Conservation (phyloP, 129 eudicot genomes). For the sunflower (Helianthus annuus) region DNA sequence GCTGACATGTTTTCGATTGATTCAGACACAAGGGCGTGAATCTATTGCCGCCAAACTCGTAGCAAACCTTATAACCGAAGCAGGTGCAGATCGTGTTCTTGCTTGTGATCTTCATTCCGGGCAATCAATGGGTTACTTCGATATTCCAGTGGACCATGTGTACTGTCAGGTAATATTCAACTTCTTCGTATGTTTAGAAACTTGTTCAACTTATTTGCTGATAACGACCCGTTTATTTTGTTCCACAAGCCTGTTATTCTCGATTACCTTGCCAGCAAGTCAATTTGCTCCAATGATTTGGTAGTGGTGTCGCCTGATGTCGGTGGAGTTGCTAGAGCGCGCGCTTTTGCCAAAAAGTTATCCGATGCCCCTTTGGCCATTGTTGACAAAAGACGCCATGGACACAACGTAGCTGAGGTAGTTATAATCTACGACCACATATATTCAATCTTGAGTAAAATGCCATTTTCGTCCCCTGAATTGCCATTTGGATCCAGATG, state of each 20-base stretch:
- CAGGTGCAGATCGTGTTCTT: conserved; percentile 92
- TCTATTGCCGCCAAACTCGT: conserved; percentile 86
- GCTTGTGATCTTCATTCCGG: conserved; percentile 95
- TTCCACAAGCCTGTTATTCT: conserved; percentile 83
- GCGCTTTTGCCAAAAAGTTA: conserved; percentile 89
- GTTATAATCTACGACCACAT: neutral
- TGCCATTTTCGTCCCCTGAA: no score
- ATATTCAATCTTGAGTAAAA: neutral
- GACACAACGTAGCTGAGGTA: conserved; percentile 95
- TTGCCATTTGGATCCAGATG: no score
- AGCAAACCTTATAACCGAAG: conserved; percentile 75
- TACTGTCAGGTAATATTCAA: conserved; percentile 62
- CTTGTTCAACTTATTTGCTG: neutral
- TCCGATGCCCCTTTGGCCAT: conserved; percentile 94
- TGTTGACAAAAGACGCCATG: conserved; percentile 91
- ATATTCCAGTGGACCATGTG: conserved; percentile 91
- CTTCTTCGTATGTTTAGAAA: neutral
- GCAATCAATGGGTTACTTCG: conserved; percentile 94
- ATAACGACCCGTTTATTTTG: conserved; percentile 12
- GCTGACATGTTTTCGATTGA: conserved; percentile 5
- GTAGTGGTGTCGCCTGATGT: conserved; percentile 95
- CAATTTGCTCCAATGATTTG: conserved; percentile 64
- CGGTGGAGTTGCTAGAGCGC: conserved; percentile 97
- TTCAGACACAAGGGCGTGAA: conserved; percentile 91
- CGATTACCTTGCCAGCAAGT: conserved; percentile 92